These are phyloP conservation scores for Plasmodium ovale DNA, from an alignment of 169 alveolate genomes.

Conservation along the genomic window DNA sequence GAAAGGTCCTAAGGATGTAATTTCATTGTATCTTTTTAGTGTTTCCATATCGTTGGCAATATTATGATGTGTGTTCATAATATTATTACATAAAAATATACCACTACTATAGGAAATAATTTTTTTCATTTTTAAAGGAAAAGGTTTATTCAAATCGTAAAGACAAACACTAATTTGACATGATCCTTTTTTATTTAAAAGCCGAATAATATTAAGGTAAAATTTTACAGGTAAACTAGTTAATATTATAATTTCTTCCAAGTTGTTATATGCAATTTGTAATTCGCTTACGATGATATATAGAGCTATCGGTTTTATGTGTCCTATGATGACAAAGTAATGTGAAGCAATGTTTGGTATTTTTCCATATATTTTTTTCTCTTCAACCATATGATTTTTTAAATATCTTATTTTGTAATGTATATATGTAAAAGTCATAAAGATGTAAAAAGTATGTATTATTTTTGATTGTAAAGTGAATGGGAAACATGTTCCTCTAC, in stretches of 20 bases:
- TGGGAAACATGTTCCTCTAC: slow-evolving; percentile 74
- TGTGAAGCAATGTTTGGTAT: slow-evolving; percentile 47
- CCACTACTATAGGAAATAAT: slow-evolving; percentile 65
- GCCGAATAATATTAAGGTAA: slow-evolving; percentile 51
- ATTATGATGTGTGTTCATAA: slow-evolving; percentile 66
- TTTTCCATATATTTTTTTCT: slow-evolving; percentile 65
- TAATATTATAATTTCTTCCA: slow-evolving; percentile 66
- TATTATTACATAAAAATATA: slow-evolving; percentile 67
- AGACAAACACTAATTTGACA: slow-evolving; percentile 47
- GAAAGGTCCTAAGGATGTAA: slow-evolving; percentile 42
- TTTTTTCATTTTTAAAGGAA: slow-evolving; percentile 53
- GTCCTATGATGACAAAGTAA: slow-evolving; percentile 74
- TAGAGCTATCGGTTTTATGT: slow-evolving; percentile 55
- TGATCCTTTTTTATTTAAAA: slow-evolving; percentile 32
- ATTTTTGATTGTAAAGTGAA: slow-evolving; percentile 23
- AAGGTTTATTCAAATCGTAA: slow-evolving; percentile 71
- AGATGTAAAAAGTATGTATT: slow-evolving; percentile 47
- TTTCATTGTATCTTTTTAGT: slow-evolving; percentile 68
- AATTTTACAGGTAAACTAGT: slow-evolving; percentile 69
- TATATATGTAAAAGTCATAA: slow-evolving; percentile 71
- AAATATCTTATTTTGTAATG: slow-evolving; percentile 67
- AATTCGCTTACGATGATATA: slow-evolving; percentile 55
- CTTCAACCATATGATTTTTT: slow-evolving; percentile 65
- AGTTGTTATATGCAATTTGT: slow-evolving; percentile 29
- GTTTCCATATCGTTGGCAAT: slow-evolving; percentile 74